Conservation (phyloP, 768 basidiomycete genomes). For the Neoboletus brunneissimus region DNA sequence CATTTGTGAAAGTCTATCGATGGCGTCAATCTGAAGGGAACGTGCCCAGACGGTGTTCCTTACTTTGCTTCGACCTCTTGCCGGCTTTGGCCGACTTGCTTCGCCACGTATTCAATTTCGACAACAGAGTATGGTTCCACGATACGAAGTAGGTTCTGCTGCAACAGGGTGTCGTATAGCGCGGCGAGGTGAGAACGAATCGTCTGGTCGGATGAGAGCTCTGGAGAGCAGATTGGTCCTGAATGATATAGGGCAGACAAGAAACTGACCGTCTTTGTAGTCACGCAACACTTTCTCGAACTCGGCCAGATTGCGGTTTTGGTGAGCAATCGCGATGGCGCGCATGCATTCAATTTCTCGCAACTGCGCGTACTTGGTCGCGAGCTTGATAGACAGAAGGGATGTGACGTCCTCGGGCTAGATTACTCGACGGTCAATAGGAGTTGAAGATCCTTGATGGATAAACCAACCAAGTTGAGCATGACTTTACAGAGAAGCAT, state of each 20-base stretch:
- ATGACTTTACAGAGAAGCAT: conserved; percentile 99
- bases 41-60: conserved; percentile 23
- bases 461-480: conserved; percentile 76
- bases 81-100: conserved; percentile 80
- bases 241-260: background rate
- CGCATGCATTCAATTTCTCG: conserved; percentile 96
- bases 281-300: conserved; percentile 87
- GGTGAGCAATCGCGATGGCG: conserved; percentile 90
- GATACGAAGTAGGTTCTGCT: conserved; percentile 92
- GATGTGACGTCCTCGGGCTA: conserved; percentile 94
- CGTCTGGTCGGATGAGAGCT: conserved; percentile 92
- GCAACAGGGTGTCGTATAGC: conserved; percentile 92
- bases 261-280: conserved; percentile 67
- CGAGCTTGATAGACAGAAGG: conserved; percentile 82
- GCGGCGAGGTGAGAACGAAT: conserved; percentile 93
- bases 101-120: conserved; percentile 86
- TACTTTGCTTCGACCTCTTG: conserved; percentile 91
- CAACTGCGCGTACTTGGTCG: conserved; percentile 80
- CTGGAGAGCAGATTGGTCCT: conserved; percentile 38
- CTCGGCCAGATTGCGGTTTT: conserved; percentile 82
- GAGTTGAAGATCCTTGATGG: background rate
- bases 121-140: conserved; percentile 95
- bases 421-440: background rate
- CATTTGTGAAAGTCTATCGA: conserved; percentile 87
- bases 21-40: conserved; percentile 2